Conservation (phyloP, 2,329 filamentous ascomycete genomes). For the Arachnomyces sp. region DNA sequence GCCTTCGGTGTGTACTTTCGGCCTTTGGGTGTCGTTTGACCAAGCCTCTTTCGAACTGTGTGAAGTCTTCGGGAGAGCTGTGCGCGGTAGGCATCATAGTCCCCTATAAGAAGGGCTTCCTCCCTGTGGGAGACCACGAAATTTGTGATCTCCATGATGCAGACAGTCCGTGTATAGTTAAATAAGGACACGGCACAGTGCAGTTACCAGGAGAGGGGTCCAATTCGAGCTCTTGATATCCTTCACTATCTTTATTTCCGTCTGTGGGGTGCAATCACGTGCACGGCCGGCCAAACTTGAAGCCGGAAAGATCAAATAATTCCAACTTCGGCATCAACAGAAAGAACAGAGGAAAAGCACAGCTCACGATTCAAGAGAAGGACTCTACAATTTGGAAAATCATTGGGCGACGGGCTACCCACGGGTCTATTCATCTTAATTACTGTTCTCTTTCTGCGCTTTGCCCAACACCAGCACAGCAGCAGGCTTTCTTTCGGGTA, state of each 20-base stretch:
- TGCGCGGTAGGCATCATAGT: slow-evolving; percentile 76
- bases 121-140: slow-evolving; percentile 73
- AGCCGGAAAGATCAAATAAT: slow-evolving; percentile 12
- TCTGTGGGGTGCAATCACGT: slow-evolving; percentile 23
- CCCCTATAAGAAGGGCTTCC: slow-evolving; percentile 75
- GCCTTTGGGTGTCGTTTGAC: slow-evolving; percentile 72
- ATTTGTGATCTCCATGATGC: slow-evolving; percentile 77
- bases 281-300: slow-evolving; percentile 21
- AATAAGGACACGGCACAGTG: background rate
- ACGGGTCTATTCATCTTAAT: too few species aligned
- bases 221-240: too few species aligned
- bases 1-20: slow-evolving; percentile 72
- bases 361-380: too few species aligned
- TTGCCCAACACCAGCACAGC: too few species aligned
- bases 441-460: too few species aligned
- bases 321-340: too few species aligned
- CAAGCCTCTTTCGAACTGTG: slow-evolving; percentile 75
- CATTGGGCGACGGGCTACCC: too few species aligned
- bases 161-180: background rate
- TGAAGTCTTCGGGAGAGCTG: slow-evolving; percentile 74
- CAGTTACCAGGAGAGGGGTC: background rate
- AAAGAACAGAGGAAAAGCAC: too few species aligned
- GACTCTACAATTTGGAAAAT: too few species aligned
- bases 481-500: too few species aligned
- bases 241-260: background rate